Evolutionary conservation across 805 yeast species (phyloP).

Genomic region (Saturnispora zaruensis): DNA sequence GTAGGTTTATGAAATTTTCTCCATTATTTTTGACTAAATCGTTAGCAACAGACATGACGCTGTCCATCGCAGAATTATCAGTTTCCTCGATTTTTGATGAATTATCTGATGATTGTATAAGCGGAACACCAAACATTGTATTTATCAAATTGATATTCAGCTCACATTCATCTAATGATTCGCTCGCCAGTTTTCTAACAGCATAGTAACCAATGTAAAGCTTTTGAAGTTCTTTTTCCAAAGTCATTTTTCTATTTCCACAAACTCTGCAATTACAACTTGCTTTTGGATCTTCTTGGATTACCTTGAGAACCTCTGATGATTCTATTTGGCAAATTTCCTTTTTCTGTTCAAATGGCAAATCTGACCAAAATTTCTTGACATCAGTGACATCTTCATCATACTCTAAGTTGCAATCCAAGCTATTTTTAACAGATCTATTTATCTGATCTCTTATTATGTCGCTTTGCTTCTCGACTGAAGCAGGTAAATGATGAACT

Average conservation of each 20-base stretch:
- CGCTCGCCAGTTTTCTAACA: conserved; percentile 27
- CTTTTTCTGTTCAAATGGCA: conserved; percentile 52
- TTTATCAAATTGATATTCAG: conserved; percentile 22
- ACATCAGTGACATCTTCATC: conserved; percentile 45
- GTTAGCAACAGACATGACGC: conserved; percentile 51
- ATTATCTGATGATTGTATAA: conserved; percentile 6
- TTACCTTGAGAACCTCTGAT: conserved; percentile 55
- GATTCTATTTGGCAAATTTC: conserved; percentile 58
- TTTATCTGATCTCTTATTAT: conserved; percentile 16
- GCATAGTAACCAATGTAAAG: conserved; percentile 63
- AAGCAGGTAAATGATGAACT: conserved; percentile 1
- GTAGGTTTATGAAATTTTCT: conserved; percentile 65
- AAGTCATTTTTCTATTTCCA: conserved; percentile 60
- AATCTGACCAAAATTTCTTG: conserved; percentile 56
- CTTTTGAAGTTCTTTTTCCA: conserved; percentile 69
- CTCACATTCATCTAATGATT: conserved; percentile 32
- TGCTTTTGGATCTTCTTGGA: conserved; percentile 50
- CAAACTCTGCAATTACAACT: conserved; percentile 70
- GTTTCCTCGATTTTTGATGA: background rate
- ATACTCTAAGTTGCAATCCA: conserved; percentile 29
- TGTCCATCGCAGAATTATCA: conserved; percentile 4
- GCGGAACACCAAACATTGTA: conserved; percentile 20
- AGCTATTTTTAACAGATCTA: conserved; percentile 19
- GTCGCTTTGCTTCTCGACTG: conserved; percentile 17
- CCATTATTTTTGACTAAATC: conserved; percentile 73